Base-by-base conservation (phyloP, 495 filamentous ascomycete species). In the Talaromyces borbonicus region DNA sequence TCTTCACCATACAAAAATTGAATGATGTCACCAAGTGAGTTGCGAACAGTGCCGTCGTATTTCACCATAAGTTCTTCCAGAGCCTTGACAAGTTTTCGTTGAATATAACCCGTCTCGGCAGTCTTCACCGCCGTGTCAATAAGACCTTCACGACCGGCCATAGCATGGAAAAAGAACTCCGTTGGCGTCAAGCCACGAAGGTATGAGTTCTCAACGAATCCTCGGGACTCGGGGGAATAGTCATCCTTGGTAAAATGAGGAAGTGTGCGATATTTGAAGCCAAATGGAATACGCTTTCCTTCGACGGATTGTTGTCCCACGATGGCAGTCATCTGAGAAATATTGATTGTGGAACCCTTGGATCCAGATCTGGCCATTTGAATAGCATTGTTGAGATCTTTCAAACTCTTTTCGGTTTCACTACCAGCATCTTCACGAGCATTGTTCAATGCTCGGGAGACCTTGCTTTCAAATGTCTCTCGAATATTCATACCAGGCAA, bases 61-160 rank as follows among this genome's bases (percentile, higher is more conserved):
- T 92, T 93, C 26, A 88, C 87, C 77, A 88, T 93, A 15, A 96
- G 87, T 58, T 99, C 92, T 72, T 99, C 92, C 18, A 99, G 72
- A 8, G 92, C 92, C 65, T 99, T 99, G 58, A 99, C 92, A 29
- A 99, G 74, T 66, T 93, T 85, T 64, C 92, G 87, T 66, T 99
- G 92, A 52, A 99, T 97, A 62, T 99, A 99, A 67, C 92, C 92
- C 32, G 92, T 99, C 59, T 99, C 92, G 26, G 92, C 92, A 49
- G 92, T 99, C 75, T 99, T 99, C 59, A 99, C 92, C 54, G 92
- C 92, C 16, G 92, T 99, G 77, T 99, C 92, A 54, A 99, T 99
- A 36, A 99, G 73, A 92, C 92, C 92, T 66, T 99, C 92, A 69
- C 92, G 83, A 85, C 92, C 92, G 68, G 92, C 92, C 92, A 99